A percentile compares a stretch with the other conserved stretches of the same genome.
Evolutionary conservation across 2,329 filamentous ascomycete species (phyloP).

Genomic region (Colletotrichum liaoningense): DNA sequence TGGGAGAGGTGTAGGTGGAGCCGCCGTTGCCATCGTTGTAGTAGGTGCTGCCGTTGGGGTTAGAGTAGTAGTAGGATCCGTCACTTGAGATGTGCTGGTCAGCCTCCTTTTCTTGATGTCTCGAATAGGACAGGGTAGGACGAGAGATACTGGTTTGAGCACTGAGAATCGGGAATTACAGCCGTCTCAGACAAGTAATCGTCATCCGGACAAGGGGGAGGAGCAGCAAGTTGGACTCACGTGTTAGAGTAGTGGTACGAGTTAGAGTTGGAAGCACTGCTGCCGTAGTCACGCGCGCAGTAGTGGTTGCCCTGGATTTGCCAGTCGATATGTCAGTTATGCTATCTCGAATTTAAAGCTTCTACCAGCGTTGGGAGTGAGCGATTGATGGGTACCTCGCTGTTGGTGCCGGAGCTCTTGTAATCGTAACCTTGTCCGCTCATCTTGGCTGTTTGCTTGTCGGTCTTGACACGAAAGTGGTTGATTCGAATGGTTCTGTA

Average conservation of each 20-base stretch:
- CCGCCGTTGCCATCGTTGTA: slow-evolving; percentile 70
- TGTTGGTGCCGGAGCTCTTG: slow-evolving; percentile 71
- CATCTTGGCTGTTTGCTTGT: slow-evolving; percentile 31
- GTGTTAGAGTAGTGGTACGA: slow-evolving; percentile 76
- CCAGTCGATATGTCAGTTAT: not conserved
- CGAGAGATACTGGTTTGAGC: too few relatives aligned
- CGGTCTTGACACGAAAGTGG: not conserved
- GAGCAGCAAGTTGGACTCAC: slow-evolving; percentile 50
- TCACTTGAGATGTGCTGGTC: slow-evolving; percentile 51
- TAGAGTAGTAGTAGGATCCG: slow-evolving; percentile 80
- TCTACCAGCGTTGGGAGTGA: not conserved
- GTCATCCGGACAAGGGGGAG: not conserved
- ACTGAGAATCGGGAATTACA: not conserved
- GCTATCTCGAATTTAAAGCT: too few relatives aligned
- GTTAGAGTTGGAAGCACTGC: slow-evolving; percentile 65
- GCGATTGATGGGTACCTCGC: slow-evolving; percentile 58
- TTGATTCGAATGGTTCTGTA: not conserved
- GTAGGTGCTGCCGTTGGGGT: slow-evolving; percentile 76
- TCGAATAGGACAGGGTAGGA: not conserved
- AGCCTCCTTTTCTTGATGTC: not conserved
- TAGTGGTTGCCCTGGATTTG: slow-evolving; percentile 73
- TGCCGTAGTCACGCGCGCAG: slow-evolving; percentile 73
- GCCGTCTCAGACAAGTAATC: too few relatives aligned
- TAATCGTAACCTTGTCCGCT: slow-evolving; percentile 49
- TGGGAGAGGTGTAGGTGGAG: slow-evolving; percentile 70